phyloP scores from a whole-genome alignment of 2,329 filamentous ascomycete species.

The Chaetomium globosum region DNA sequence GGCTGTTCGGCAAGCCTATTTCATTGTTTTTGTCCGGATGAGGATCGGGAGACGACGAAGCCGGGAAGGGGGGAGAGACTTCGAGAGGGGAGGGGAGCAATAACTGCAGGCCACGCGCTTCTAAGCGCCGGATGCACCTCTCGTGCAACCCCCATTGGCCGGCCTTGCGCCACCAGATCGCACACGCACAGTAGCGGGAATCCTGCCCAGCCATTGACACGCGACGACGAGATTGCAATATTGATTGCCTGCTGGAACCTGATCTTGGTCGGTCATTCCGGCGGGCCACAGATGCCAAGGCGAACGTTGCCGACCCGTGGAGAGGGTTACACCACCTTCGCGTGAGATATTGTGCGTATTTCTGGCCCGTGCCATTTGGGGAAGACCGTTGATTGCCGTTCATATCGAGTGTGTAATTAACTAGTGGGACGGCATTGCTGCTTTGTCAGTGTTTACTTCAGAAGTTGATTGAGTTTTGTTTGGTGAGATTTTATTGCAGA shows the following conservation, averaged over 20 bases:
- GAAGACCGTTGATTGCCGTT: not conserved
- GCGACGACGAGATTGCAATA: slow-evolving; percentile 30
- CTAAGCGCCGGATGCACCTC: slow-evolving; percentile 33
- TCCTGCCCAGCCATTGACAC: slow-evolving; percentile 30
- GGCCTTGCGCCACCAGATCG: slow-evolving; percentile 33
- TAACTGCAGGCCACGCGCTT: slow-evolving; percentile 34
- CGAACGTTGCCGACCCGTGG: slow-evolving; percentile 3
- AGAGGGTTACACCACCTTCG: slow-evolving; percentile 18
- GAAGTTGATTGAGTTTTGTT: not conserved
- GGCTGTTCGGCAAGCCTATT: slow-evolving; percentile 24
- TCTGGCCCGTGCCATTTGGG: not conserved
- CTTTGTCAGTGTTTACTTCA: not conserved
- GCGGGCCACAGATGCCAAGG: slow-evolving; percentile 8
- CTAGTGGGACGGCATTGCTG: not conserved
- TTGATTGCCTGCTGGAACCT: slow-evolving; percentile 28
- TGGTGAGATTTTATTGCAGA: not conserved
- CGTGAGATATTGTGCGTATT: not conserved
- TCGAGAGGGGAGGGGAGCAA: not conserved
- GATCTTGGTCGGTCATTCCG: slow-evolving; percentile 9
- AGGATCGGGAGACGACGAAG: slow-evolving; percentile 19
- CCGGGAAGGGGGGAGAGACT: not conserved
- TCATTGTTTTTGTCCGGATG: slow-evolving; percentile 11
- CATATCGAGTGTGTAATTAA: not conserved
- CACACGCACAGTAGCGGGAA: slow-evolving; percentile 15
- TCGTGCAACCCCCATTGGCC: slow-evolving; percentile 28